Conservation (phyloP, 1,139 yeast genomes). For the Pichia inconspicua region DNA sequence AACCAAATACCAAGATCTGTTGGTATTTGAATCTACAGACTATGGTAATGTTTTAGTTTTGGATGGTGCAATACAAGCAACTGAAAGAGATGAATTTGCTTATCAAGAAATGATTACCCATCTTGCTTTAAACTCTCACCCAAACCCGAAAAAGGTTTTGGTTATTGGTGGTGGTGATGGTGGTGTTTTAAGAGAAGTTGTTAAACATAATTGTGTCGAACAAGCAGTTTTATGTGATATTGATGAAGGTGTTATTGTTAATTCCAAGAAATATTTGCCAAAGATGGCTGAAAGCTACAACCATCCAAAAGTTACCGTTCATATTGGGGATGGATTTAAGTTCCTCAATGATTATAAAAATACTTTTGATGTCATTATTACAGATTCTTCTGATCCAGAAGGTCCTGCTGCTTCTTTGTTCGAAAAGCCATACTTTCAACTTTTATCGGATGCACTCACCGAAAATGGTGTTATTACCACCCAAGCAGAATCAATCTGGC, state of each 20-base stretch:
- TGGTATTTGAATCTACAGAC: conserved; percentile 64
- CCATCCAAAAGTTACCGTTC: conserved; percentile 66
- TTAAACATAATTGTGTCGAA: conserved; percentile 68
- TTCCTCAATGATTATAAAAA: conserved; percentile 57
- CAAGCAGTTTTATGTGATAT: conserved; percentile 80
- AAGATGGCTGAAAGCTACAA: conserved; percentile 65
- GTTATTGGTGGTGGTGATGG: conserved; percentile 96
- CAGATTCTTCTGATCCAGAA: conserved; percentile 94
- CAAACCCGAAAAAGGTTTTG: conserved; percentile 62
- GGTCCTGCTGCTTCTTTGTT: conserved; percentile 91
- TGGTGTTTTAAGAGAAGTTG: conserved; percentile 79
- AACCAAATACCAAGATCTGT: conserved; percentile 77
- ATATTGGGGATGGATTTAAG: conserved; percentile 85
- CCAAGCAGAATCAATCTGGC: conserved; percentile 82
- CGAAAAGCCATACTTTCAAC: conserved; percentile 78
- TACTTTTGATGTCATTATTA: conserved; percentile 77
- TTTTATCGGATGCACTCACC: conserved; percentile 72
- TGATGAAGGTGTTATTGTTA: conserved; percentile 75
- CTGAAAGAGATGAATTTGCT: conserved; percentile 85
- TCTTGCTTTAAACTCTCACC: conserved; percentile 69
- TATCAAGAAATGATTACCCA: conserved; percentile 87
- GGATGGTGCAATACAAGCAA: conserved; percentile 82
- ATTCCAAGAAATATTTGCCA: conserved; percentile 71
- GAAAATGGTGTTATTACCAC: conserved; percentile 84
- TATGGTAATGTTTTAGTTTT: conserved; percentile 82